Conservation (phyloP, 2,329 filamentous ascomycete species). For the Cladosporium sp. region DNA sequence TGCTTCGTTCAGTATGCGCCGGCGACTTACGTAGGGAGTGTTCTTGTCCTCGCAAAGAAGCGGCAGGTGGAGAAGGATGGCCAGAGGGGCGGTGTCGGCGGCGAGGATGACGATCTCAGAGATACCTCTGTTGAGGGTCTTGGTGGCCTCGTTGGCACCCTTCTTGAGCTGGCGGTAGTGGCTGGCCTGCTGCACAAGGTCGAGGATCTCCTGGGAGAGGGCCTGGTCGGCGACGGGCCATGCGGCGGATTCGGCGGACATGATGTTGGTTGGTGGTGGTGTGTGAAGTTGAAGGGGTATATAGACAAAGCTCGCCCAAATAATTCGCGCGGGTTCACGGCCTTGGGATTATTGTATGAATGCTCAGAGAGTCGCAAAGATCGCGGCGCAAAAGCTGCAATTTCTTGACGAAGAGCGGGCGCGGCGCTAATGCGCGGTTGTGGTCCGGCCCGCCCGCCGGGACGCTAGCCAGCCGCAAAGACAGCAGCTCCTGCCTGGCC, state of each 20-base stretch:
- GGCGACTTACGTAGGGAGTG: conserved; percentile 55
- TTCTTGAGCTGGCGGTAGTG: conserved; percentile 74
- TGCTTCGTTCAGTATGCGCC: neutral
- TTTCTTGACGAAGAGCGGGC: conserved; percentile 12
- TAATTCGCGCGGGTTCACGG: conserved; percentile 35
- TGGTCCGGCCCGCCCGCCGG: neutral
- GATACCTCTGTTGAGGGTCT: conserved; percentile 88
- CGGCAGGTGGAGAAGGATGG: conserved; percentile 85
- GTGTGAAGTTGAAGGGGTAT: conserved; percentile 25
- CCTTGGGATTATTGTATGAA: conserved; percentile 27
- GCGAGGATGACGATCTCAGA: conserved; percentile 86
- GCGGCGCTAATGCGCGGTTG: conserved; percentile 4
- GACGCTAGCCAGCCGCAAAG: neutral
- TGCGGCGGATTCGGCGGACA: conserved; percentile 52
- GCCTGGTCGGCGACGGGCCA: conserved; percentile 50
- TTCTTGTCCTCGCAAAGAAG: conserved; percentile 79
- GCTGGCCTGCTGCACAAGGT: conserved; percentile 63
- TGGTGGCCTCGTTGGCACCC: conserved; percentile 70
- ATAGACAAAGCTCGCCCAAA: conserved; percentile 34
- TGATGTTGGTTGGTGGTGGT: conserved; percentile 21
- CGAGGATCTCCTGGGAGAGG: conserved; percentile 48
- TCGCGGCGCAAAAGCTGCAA: conserved; percentile 12
- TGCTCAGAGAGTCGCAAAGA: conserved; percentile 16
- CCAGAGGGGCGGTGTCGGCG: conserved; percentile 82
- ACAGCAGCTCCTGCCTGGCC: conserved; percentile 9